Percentiles rank a stretch among this genome's conserved stretches.
Evolutionary conservation across 1,139 yeast species (phyloP).

Genomic region (Yamadazyma sp.): DNA sequence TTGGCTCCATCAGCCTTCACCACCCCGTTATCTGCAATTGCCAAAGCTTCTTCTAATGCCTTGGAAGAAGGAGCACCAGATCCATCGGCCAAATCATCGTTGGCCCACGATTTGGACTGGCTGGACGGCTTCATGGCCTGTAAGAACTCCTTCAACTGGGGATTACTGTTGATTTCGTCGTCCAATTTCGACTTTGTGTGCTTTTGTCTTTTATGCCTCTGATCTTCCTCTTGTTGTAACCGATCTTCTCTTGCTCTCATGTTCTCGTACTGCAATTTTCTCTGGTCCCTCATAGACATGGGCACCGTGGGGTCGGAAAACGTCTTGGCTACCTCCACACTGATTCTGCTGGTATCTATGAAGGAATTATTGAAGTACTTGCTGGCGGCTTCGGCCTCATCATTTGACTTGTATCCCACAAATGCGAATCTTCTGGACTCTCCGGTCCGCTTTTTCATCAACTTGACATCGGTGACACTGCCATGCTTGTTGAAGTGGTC

Average conservation of each 20-base stretch:
- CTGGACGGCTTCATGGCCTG: conserved; percentile 79
- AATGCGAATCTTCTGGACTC: conserved; percentile 92
- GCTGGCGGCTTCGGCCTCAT: conserved; percentile 80
- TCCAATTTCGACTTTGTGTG: conserved; percentile 40
- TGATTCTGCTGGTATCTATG: conserved; percentile 77
- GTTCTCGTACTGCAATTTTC: conserved; percentile 53
- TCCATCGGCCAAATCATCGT: conserved; percentile 60
- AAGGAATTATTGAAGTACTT: conserved; percentile 73
- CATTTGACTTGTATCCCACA: conserved; percentile 71
- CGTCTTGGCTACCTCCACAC: conserved; percentile 80
- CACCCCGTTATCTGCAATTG: conserved; percentile 18
- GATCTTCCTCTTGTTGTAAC: conserved; percentile 46
- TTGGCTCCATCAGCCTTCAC: conserved; percentile 42
- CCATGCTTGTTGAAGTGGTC: conserved; percentile 66
- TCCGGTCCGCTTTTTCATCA: conserved; percentile 78
- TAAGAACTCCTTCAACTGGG: conserved; percentile 74
- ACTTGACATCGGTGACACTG: conserved; percentile 81
- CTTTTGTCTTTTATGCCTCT: conserved; percentile 25
- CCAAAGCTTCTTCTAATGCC: conserved; percentile 42
- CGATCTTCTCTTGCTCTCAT: conserved; percentile 56
- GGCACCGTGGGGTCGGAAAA: conserved; percentile 83
- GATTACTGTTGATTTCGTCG: conserved; percentile 60
- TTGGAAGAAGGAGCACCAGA: conserved; percentile 50
- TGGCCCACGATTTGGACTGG: conserved; percentile 70
- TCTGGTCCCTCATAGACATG: conserved; percentile 65